Evolutionary conservation across 257 asterid species (phyloP).

Genomic region (Nicotiana tomentosiformis): DNA sequence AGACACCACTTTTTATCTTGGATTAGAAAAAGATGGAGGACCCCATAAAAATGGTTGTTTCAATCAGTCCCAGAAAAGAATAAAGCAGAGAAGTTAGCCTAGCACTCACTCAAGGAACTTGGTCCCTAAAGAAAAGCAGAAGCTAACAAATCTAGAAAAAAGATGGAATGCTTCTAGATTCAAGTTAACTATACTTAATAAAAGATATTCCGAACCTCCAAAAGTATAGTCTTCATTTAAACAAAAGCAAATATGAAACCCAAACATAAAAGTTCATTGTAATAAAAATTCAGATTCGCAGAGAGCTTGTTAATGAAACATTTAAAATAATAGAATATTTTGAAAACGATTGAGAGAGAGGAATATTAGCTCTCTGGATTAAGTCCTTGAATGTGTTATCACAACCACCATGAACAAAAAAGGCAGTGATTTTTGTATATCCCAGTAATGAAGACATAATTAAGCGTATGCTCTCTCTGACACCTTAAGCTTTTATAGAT

Average conservation of each 20-base stretch:
- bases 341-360: neutral
- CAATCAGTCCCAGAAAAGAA: slow-evolving; percentile 23
- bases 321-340: slow-evolving; percentile 3
- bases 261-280: slow-evolving; percentile 13
- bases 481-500: too few relatives aligned
- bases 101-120: slow-evolving; percentile 15
- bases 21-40: neutral
- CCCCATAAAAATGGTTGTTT: slow-evolving; percentile 10
- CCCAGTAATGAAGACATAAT: neutral
- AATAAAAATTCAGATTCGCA: slow-evolving; percentile 19
- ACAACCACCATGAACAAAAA: neutral
- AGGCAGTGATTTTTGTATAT: neutral
- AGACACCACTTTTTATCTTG: slow-evolving; percentile 20
- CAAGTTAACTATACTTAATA: slow-evolving; percentile 1
- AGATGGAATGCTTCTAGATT: slow-evolving; percentile 33
- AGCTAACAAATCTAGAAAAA: slow-evolving; percentile 25
- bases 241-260: slow-evolving; percentile 44
- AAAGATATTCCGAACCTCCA: slow-evolving; percentile 6
- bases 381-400: neutral
- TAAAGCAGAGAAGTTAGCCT: slow-evolving; percentile 31
- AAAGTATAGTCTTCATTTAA: slow-evolving; percentile 37
- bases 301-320: slow-evolving; percentile 35
- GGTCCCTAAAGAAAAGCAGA: slow-evolving; percentile 25
- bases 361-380: neutral
- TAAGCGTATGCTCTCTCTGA: too few relatives aligned